Conservation (phyloP, 1,284 basidiomycete species). For the Apiotrichum akiyoshidainum region DNA sequence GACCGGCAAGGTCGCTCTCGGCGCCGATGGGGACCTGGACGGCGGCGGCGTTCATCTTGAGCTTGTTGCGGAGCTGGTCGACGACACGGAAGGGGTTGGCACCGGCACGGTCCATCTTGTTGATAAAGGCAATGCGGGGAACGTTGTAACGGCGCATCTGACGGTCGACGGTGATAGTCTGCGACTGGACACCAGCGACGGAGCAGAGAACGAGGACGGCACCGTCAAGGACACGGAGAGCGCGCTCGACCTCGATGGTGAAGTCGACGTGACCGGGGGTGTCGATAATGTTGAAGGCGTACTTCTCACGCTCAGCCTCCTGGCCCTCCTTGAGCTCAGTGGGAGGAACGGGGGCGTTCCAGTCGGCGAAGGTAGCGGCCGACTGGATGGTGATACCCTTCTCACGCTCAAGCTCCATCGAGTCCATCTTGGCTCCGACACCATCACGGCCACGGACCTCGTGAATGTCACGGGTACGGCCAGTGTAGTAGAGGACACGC, state of each 20-base stretch:
- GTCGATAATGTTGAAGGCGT: conserved; percentile 97
- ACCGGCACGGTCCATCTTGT: conserved; percentile 99
- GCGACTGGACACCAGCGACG: conserved; percentile 94
- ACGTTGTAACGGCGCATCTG: conserved; percentile 98
- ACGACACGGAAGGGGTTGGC: conserved; percentile 97
- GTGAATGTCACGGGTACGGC: conserved; percentile 92
- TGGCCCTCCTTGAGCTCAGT: conserved; percentile 47
- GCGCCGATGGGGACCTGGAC: conserved; percentile 93
- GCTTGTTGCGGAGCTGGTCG: conserved; percentile 84
- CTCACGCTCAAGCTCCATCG: conserved; percentile 97
- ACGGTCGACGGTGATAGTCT: conserved; percentile 98
- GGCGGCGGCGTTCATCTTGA: conserved; percentile 89
- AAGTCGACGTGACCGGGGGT: conserved; percentile 99
- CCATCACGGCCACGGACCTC: conserved; percentile 94
- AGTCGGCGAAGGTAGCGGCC: conserved; percentile 97
- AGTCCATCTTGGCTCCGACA: conserved; percentile 99
- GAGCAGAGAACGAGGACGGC: conserved; percentile 96
- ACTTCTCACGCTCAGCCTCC: conserved; percentile 64
- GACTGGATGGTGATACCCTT: conserved; percentile 99
- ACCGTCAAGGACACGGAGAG: conserved; percentile 92
- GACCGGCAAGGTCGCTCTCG: conserved; percentile 82
- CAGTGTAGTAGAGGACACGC: conserved; percentile 89
- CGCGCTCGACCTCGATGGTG: conserved; percentile 98
- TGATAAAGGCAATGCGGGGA: conserved; percentile 93
- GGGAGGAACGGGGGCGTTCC: conserved; percentile 64